Conservation (phyloP, 2,329 filamentous ascomycete genomes). For the Magnaporthiopsis rhizophila region DNA sequence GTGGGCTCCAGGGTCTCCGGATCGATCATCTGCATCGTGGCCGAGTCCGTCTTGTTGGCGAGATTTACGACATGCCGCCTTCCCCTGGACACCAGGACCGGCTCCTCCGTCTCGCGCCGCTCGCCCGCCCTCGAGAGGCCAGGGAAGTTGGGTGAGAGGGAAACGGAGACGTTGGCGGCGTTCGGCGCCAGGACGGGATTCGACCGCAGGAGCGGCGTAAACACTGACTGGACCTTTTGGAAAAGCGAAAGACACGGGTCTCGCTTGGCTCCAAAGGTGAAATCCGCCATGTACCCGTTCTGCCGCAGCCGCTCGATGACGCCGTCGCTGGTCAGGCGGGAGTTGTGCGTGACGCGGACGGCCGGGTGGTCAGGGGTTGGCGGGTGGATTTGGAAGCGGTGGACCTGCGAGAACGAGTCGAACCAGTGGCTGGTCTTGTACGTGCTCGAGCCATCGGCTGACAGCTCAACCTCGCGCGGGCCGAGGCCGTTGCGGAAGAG, state of each 20-base stretch:
- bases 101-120: neutral
- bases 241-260: constrained; percentile 9
- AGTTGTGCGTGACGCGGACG: constrained; percentile 10
- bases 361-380: constrained; percentile 2
- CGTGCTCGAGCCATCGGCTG: neutral
- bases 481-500: constrained; percentile 10
- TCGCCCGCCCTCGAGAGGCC: constrained; percentile 7
- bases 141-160: constrained; percentile 7
- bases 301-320: constrained; percentile 71
- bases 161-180: constrained; percentile 5
- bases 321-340: constrained; percentile 37
- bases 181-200: neutral
- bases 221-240: constrained; percentile 8
- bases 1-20: constrained; percentile 9
- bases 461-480: constrained; percentile 7
- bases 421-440: constrained; percentile 10
- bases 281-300: constrained; percentile 67
- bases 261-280: constrained; percentile 10
- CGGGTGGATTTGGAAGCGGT: constrained; percentile 10
- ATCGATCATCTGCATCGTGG: constrained; percentile 8
- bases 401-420: constrained; percentile 9
- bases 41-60: constrained; percentile 9
- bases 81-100: neutral
- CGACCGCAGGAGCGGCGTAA: neutral
- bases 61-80: neutral